These are phyloP conservation scores for Fulvia fulva DNA, from an alignment of 2,329 filamentous ascomycete genomes.

Conservation along the genomic window DNA sequence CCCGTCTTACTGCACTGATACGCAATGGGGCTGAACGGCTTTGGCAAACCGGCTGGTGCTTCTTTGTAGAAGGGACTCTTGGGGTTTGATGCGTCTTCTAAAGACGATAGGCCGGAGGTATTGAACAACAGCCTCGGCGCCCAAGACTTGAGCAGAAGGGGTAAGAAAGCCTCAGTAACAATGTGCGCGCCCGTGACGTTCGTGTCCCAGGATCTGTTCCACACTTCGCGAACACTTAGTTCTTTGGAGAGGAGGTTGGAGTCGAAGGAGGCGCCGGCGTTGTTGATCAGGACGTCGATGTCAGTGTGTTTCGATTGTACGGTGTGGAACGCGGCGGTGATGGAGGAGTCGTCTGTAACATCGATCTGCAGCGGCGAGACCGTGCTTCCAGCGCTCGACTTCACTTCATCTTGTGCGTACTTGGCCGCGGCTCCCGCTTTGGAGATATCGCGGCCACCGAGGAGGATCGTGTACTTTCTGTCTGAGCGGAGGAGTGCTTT, in stretches of 20 bases:
- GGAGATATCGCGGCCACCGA: slow-evolving; percentile 49
- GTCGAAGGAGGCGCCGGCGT: slow-evolving; percentile 50
- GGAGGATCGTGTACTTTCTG: slow-evolving; percentile 51
- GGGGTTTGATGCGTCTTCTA: slow-evolving; percentile 33
- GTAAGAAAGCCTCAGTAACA: slow-evolving; percentile 34
- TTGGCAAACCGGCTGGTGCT: slow-evolving; percentile 42
- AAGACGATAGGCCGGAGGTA: slow-evolving; percentile 40
- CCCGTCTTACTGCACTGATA: slow-evolving; percentile 41
- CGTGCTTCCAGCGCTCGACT: slow-evolving; percentile 39
- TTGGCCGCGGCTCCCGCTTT: slow-evolving; percentile 49
- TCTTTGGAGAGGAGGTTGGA: slow-evolving; percentile 27
- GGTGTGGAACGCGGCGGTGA: slow-evolving; percentile 43
- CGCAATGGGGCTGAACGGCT: slow-evolving; percentile 26
- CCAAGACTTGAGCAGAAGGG: slow-evolving; percentile 36
- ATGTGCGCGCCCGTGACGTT: slow-evolving; percentile 40
- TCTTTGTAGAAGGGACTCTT: background rate
- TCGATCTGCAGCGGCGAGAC: slow-evolving; percentile 49
- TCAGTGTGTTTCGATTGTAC: slow-evolving; percentile 44
- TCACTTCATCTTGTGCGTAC: slow-evolving; percentile 38
- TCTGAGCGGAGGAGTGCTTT: slow-evolving; percentile 48
- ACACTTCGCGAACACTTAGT: slow-evolving; percentile 35
- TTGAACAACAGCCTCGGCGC: slow-evolving; percentile 38
- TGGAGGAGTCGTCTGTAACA: slow-evolving; percentile 51
- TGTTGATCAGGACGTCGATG: slow-evolving; percentile 55
- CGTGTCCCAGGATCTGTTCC: slow-evolving; percentile 34